Evolutionary conservation across 2,329 filamentous ascomycete genomes (phyloP), one percentile per base, ranked within the genome.

Genomic region (Shiraia bambusicola): DNA sequence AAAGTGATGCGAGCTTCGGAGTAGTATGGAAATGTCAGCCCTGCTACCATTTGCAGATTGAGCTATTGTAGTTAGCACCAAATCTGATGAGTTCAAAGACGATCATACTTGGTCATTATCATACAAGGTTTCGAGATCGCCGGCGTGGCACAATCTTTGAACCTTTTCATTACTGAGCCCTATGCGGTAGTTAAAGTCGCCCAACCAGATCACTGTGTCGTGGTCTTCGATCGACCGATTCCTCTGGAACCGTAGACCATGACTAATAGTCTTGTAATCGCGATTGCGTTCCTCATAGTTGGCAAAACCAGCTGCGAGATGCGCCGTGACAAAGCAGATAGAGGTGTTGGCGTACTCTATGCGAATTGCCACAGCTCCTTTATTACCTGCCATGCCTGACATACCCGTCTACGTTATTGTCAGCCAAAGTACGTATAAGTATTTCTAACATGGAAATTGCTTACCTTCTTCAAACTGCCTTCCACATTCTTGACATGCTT

Each of bases 141-240:
- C 76, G 40, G 80, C 77, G 56, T 84, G 80, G 40, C 95, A 82
- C 8, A 95, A 73, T 24, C 83, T 79, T 52, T 87, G 84, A 6
- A 89, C 88, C 45, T 79, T 83, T 28, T 95, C 89, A 51, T 88
- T 83, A 31, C 78, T 79, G 42, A 97, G 76, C 1, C 91, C 92
- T 57, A 98, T 95, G 13, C 93, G 86, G 69, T 98, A 98, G 65
- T 98, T 98, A 75, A 98, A 98, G 67, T 98, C 93, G 4, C 93
- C 93, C 29, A 96, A 79, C 92, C 93, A 98, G 38, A 71, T 85
- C 26, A 97, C 85, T 15, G 87, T 84, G 52, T 86, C 89, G 63
- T 98, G 93, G 64, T 97, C 87, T 57, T 93, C 88, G 49, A 98
- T 97, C 4, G 86, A 81, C 42, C 90, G 78, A 59, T 96, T 95